Evolutionary conservation across 2,329 filamentous ascomycete species (phyloP).

Genomic region (Cladobotryum protrusum): DNA sequence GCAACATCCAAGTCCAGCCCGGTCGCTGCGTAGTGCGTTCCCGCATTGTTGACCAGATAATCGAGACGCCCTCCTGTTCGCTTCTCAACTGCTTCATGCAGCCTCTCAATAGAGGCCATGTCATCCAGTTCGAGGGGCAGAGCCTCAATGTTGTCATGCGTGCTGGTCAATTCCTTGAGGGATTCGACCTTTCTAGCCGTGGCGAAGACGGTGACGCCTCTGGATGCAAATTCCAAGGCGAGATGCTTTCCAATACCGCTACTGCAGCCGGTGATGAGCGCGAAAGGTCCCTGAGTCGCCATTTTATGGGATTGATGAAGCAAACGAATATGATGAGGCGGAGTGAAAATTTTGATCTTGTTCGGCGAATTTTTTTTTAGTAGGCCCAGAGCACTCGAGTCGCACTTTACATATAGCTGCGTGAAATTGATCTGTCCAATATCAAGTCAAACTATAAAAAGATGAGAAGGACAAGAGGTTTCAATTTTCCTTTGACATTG

Average conservation of each 20-base stretch:
- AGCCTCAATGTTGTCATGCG: slow-evolving; percentile 12
- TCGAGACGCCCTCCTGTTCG: slow-evolving; percentile 12
- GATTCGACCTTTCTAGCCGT: slow-evolving; percentile 11
- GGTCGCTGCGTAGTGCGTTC: slow-evolving; percentile 12
- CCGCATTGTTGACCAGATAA: slow-evolving; percentile 13
- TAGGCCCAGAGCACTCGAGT: too few species aligned
- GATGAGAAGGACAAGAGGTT: too few species aligned
- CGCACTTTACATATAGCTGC: too few species aligned
- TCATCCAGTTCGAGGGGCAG: slow-evolving; percentile 11
- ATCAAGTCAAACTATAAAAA: too few species aligned
- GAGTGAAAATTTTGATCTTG: too few species aligned
- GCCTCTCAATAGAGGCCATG: not conserved
- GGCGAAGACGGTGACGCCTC: slow-evolving; percentile 13
- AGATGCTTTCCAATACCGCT: slow-evolving; percentile 14
- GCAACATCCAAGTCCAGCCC: slow-evolving; percentile 11
- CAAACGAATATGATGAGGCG: too few species aligned
- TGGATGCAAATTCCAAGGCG: slow-evolving; percentile 7
- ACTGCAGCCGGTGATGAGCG: slow-evolving; percentile 13
- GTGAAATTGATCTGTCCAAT: too few species aligned
- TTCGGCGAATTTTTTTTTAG: too few species aligned
- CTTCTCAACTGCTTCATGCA: slow-evolving; percentile 5
- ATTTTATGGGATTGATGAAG: not conserved
- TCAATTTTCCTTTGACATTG: too few species aligned
- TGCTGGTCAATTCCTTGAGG: slow-evolving; percentile 10
- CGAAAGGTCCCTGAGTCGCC: not conserved